Percentiles rank a stretch among this genome's conserved stretches.
phyloP scores from a whole-genome alignment of 768 basidiomycete genomes.

The Gautieria morchelliformis region DNA sequence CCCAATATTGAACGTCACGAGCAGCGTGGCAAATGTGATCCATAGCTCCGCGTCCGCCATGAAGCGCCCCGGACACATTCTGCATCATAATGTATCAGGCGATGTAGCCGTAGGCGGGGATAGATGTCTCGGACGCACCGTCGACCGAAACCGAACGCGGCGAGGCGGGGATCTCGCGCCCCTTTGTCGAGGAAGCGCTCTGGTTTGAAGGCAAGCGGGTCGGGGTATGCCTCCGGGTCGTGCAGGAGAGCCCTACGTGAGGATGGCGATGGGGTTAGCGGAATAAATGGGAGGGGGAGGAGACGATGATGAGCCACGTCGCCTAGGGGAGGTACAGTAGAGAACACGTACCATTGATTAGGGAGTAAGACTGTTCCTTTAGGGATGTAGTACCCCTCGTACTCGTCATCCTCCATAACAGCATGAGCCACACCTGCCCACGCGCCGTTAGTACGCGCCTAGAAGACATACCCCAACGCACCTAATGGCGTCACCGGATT shows the following conservation, averaged over 20 bases:
- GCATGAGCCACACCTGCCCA: constrained; percentile 26
- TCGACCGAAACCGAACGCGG: neutral
- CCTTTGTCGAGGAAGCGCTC: constrained; percentile 22
- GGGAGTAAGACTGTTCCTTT: constrained; percentile 26
- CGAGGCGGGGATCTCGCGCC: neutral
- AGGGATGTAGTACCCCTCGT: constrained; percentile 29
- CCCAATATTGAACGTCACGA: neutral
- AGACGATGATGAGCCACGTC: too few species aligned
- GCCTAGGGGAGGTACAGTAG: too few species aligned
- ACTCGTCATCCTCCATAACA: constrained; percentile 26
- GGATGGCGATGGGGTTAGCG: neutral
- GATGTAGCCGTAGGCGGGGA: neutral
- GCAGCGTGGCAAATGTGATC: neutral
- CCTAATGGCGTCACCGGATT: constrained; percentile 6
- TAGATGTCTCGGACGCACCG: neutral
- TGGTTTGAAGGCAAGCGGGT: constrained; percentile 25
- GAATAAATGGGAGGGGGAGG: too few species aligned
- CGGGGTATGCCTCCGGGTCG: constrained; percentile 24
- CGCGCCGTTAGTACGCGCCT: neutral
- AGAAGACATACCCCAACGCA: too few species aligned
- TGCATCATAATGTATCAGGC: neutral
- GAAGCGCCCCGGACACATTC: constrained; percentile 2
- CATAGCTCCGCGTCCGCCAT: constrained; percentile 1
- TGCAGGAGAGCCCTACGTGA: constrained; percentile 24
- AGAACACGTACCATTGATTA: constrained; percentile 23